Evolutionary conservation across 2,329 filamentous ascomycete genomes (phyloP), one percentile per base, ranked within the genome.

Genomic region (Fusarium chaquense): DNA sequence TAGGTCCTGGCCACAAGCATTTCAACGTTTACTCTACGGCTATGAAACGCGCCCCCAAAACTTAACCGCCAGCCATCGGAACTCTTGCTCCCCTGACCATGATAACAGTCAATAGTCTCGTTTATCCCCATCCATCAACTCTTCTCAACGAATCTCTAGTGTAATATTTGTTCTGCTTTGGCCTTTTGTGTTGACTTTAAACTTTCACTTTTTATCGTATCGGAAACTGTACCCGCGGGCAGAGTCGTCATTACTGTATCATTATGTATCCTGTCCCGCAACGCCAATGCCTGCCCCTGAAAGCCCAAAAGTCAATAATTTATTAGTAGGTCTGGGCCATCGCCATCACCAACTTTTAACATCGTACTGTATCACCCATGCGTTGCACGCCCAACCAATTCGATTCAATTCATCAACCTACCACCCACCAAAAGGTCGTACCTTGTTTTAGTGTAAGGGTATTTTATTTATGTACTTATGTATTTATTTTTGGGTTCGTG

Each of bases 301-400:
- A 69, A 69, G 66, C 64, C 60, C 61, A 54, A 65, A 69, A 69
- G 66, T 62, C 65, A 69, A 58, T 69, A 47, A 47, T n/a, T 36
- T n/a, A n/a, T 20, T 40, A 40, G 36, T 20, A 38, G 33, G 15
- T 9, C 33, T 35, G 16, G 33, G 33, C 33, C 33, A 20, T 28
- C 20, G 38, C 51, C 49, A 64, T 38, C 22, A 33, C 22, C 40
- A 33, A 44, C 49, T 43, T 36, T 36, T 32, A 38, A 30, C 38
- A 55, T 41, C 24, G 13, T 20, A 24, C 40, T 47, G 40, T 28
- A 24, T 12, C 30, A 38, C 28, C 44, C 38, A 51, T 63, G 58
- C 54, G 53, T 43, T 54, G 38, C 50, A 56, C 22, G 11, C 26
- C 47, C 49, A 51, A 40, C 46, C 30, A 18, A 43, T n/a, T 24